Evolutionary conservation across 1,284 basidiomycete genomes (phyloP), one percentile per base, ranked within the genome.

Genomic region (Fistulinella cinereoalba): DNA sequence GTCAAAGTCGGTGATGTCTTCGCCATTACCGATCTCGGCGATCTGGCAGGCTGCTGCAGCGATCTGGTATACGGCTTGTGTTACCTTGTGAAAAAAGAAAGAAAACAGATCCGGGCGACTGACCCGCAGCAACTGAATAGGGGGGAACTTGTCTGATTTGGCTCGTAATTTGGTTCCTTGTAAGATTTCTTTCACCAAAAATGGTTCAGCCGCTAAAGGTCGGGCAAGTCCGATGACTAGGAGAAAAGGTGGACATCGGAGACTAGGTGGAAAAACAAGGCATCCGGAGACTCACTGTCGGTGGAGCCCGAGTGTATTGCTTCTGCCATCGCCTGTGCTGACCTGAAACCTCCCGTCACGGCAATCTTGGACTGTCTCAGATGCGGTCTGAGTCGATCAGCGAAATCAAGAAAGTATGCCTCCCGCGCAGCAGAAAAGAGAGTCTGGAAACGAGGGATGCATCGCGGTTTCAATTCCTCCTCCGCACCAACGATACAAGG

Each of bases 261-360:
- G 29, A 6, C 6, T 2, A 15, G 13, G 13, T 3, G n/a, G 6
- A 31, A 31, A 31, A 31, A 15, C 2, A 13, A 11, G 6, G n/a
- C 9, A 27, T 29, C 5, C 8, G n/a, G n/a, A n/a, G 23, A 61
- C 65, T 11, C 16, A 68, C 62, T 52, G 21, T 68, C 64, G 8
- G 66, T 62, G 9, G 61, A 59, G 11, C 66, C 57, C 9, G 41
- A 45, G 3, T 48, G 31, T 44, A 74, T 54, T 13, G 68, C 71
- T 25, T 66, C 56, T 6, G 66, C 65, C 75, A 77, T 76, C 11
- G 66, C 72, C 6, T 54, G 46, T 1, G 63, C 53, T 5, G 68
- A 66, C 24, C 74, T 61, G 65, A 77, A 79, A 2, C 75, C 76
- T 13, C 75, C 75, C 1, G 76, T 77, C 25, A 74, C 66, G 42